These are phyloP conservation scores for Mimosa bimucronata DNA, from an alignment of 306 rosid genomes.

Conservation along the genomic window DNA sequence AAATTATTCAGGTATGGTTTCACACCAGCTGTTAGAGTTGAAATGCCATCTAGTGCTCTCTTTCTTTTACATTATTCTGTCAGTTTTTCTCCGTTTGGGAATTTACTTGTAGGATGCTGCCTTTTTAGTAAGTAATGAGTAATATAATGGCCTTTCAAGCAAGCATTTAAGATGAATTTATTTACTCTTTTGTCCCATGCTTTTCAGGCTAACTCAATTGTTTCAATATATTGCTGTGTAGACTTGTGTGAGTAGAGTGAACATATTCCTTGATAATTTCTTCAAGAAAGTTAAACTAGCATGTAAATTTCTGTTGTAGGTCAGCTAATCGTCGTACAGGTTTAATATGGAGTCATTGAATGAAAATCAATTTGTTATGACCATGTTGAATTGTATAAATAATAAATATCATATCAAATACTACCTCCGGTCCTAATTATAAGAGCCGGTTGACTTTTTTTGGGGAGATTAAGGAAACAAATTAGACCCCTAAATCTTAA, in stretches of 20 bases:
- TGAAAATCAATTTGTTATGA: slow-evolving; percentile 7
- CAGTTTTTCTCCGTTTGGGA: slow-evolving; percentile 2
- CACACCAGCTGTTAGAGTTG: slow-evolving; percentile 15
- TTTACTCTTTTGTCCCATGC: background rate
- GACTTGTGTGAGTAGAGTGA: background rate
- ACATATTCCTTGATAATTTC: background rate
- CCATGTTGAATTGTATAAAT: background rate
- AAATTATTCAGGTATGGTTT: slow-evolving; percentile 82
- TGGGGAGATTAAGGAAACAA: too few species aligned
- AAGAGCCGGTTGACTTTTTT: too few species aligned
- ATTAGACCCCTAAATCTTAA: too few species aligned
- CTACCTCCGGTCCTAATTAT: too few species aligned
- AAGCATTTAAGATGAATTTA: background rate
- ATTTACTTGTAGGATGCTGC: background rate
- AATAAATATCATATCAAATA: background rate
- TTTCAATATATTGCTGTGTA: background rate
- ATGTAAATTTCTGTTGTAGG: background rate
- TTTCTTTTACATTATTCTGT: background rate
- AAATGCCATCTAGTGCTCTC: slow-evolving; percentile 8
- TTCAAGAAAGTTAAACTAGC: background rate
- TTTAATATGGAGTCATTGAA: too few species aligned
- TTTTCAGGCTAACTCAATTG: background rate
- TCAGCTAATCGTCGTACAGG: too few species aligned
- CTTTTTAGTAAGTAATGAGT: background rate
- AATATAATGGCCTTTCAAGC: background rate